A percentile compares a stretch with the other conserved stretches of the same genome.
These are phyloP conservation scores for Pseudogymnoascus pannorum DNA, from an alignment of 2,329 filamentous ascomycete genomes.

Conservation along the genomic window DNA sequence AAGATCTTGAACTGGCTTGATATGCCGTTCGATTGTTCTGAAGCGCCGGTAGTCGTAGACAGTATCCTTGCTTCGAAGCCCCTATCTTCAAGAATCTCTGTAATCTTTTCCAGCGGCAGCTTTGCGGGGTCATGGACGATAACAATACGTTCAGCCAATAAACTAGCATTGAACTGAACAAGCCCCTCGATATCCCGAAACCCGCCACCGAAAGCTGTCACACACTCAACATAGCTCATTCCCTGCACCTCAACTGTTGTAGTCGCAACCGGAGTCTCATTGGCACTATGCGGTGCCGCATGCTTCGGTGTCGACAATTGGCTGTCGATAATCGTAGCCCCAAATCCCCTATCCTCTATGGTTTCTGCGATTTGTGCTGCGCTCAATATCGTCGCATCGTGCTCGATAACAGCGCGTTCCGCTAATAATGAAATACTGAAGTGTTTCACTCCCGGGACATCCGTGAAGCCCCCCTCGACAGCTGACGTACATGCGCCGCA, in stretches of 20 bases:
- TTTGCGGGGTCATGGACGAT: constrained; percentile 72
- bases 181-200: constrained; percentile 73
- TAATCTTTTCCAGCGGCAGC: constrained; percentile 66
- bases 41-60: constrained; percentile 59
- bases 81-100: constrained; percentile 77
- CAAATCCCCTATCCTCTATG: constrained; percentile 70
- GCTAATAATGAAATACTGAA: constrained; percentile 80
- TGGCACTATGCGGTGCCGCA: constrained; percentile 22
- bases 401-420: constrained; percentile 77
- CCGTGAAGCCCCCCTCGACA: constrained; percentile 72
- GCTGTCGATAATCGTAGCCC: constrained; percentile 69
- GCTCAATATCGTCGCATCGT: constrained; percentile 53
- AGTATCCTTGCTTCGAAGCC: constrained; percentile 84
- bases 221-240: constrained; percentile 97
- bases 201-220: constrained; percentile 78
- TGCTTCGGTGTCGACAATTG: constrained; percentile 37
- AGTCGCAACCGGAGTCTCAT: constrained; percentile 45
- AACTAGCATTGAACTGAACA: constrained; percentile 85
- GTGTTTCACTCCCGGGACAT: constrained; percentile 62
- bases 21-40: constrained; percentile 46
- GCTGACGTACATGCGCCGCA: constrained; percentile 85
- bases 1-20: constrained; percentile 77
- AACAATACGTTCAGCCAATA: constrained; percentile 86
- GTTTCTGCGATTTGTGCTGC: constrained; percentile 48
- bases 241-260: constrained; percentile 88